Percentiles rank a stretch among this genome's conserved stretches.
phyloP scores from a whole-genome alignment of 345 rosid species.

The Citrus reticulata region DNA sequence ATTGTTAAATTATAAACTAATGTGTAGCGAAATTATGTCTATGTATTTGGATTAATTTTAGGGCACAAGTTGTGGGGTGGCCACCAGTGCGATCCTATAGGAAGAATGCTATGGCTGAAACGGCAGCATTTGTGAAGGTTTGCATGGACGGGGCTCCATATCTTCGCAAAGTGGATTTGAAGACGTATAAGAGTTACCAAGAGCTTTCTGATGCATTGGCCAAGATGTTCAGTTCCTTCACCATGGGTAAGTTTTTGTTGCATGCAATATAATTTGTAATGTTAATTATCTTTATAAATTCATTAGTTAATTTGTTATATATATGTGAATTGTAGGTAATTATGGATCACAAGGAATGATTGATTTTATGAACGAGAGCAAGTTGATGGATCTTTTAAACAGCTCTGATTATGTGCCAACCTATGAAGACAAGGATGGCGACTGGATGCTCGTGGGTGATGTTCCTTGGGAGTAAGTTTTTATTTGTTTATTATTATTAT shows the following conservation, averaged over 20 bases:
- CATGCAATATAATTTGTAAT: neutral
- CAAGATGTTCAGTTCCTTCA: constrained; percentile 96
- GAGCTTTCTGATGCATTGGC: constrained; percentile 83
- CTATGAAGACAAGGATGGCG: constrained; percentile 96
- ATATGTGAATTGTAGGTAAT: constrained; percentile 31
- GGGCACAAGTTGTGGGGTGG: constrained; percentile 96
- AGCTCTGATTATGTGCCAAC: constrained; percentile 91
- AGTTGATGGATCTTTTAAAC: constrained; percentile 85
- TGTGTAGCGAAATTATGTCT: neutral
- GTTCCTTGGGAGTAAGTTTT: constrained; percentile 94
- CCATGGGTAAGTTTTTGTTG: constrained; percentile 61
- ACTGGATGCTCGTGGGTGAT: constrained; percentile 99
- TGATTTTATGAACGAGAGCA: constrained; percentile 97
- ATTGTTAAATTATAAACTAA: neutral
- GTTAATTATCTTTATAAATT: neutral
- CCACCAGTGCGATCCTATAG: constrained; percentile 91
- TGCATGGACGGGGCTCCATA: constrained; percentile 98
- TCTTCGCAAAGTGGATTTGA: constrained; percentile 91
- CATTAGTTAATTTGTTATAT: neutral
- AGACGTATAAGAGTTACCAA: constrained; percentile 82
- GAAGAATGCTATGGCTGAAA: constrained; percentile 69
- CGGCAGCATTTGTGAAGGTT: constrained; percentile 83
- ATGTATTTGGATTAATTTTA: constrained; percentile 11
- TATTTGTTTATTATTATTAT: neutral
- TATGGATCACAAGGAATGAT: constrained; percentile 79